Evolutionary conservation across 164 flowering plant genomes (phyloP).

Genomic region (Vitis labrusca): DNA sequence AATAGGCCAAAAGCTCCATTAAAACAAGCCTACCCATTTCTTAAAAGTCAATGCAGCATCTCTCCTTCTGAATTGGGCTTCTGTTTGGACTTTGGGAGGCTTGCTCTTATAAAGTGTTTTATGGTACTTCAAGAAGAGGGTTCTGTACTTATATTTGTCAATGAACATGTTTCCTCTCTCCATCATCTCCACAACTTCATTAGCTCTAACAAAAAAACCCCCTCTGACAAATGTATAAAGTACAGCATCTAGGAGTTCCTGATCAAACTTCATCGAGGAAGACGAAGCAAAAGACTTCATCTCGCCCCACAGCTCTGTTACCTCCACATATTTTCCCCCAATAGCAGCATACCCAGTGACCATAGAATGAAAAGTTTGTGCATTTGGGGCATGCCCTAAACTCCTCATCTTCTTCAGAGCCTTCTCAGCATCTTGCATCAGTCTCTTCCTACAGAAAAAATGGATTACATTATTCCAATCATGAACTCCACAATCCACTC

Average conservation of each 20-base stretch:
- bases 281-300: slow-evolving; percentile 76
- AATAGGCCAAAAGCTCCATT: slow-evolving; percentile 4
- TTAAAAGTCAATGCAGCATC: slow-evolving; percentile 82
- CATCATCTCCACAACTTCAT: slow-evolving; percentile 89
- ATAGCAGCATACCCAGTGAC: slow-evolving; percentile 92
- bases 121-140: slow-evolving; percentile 85
- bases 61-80: slow-evolving; percentile 71
- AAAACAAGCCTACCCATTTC: slow-evolving; percentile 78
- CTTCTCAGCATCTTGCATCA: slow-evolving; percentile 96
- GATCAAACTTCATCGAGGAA: slow-evolving; percentile 75
- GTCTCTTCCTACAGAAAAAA: slow-evolving; percentile 84
- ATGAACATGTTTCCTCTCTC: slow-evolving; percentile 78
- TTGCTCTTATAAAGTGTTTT: slow-evolving; percentile 78
- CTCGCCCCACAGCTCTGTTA: slow-evolving; percentile 93
- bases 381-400: slow-evolving; percentile 83
- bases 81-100: slow-evolving; percentile 80
- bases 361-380: slow-evolving; percentile 92
- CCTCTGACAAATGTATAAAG: slow-evolving; percentile 93
- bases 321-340: slow-evolving; percentile 85
- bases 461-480: slow-evolving; percentile 96
- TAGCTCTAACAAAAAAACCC: slow-evolving; percentile 85
- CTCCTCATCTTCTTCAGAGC: slow-evolving; percentile 91
- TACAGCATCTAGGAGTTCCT: slow-evolving; percentile 85
- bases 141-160: slow-evolving; percentile 86
- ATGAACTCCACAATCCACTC: slow-evolving; percentile 71